Conservation (phyloP, 768 basidiomycete species). For the Kondoa malvinella region DNA sequence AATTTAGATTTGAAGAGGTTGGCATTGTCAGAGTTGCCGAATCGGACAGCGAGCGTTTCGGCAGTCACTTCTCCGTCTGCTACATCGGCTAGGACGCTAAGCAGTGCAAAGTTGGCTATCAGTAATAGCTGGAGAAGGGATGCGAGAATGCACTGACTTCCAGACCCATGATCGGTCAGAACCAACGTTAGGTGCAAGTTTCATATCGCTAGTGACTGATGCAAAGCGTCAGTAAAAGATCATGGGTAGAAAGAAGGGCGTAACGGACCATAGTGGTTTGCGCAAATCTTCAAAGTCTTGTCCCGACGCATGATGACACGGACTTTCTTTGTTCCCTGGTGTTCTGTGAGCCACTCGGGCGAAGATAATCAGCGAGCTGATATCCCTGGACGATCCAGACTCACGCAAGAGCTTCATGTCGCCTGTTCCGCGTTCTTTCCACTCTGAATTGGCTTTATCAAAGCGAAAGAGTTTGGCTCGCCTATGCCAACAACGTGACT, state of each 20-base stretch:
- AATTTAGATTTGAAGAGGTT: slow-evolving; percentile 74
- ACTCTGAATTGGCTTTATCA: slow-evolving; percentile 56
- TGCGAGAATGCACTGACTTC: slow-evolving; percentile 37
- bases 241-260: not conserved
- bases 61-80: slow-evolving; percentile 73
- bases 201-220: slow-evolving; percentile 74
- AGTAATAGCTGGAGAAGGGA: not conserved
- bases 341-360: slow-evolving; percentile 29
- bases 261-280: slow-evolving; percentile 74
- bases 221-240: not conserved
- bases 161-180: slow-evolving; percentile 99
- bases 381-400: no score
- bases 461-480: slow-evolving; percentile 97
- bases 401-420: slow-evolving; percentile 34
- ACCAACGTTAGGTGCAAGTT: slow-evolving; percentile 88
- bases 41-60: slow-evolving; percentile 94
- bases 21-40: slow-evolving; percentile 90
- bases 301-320: slow-evolving; percentile 98
- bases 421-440: slow-evolving; percentile 97
- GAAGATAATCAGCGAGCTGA: not conserved
- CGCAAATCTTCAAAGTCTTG: slow-evolving; percentile 98
- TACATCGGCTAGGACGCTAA: slow-evolving; percentile 67
- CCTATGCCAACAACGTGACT: slow-evolving; percentile 40
- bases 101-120: not conserved
- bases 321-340: slow-evolving; percentile 77